A percentile compares a stretch with the other conserved stretches of the same genome.
phyloP scores from a whole-genome alignment of 495 filamentous ascomycete genomes.

The Eremomyces bilateralis region DNA sequence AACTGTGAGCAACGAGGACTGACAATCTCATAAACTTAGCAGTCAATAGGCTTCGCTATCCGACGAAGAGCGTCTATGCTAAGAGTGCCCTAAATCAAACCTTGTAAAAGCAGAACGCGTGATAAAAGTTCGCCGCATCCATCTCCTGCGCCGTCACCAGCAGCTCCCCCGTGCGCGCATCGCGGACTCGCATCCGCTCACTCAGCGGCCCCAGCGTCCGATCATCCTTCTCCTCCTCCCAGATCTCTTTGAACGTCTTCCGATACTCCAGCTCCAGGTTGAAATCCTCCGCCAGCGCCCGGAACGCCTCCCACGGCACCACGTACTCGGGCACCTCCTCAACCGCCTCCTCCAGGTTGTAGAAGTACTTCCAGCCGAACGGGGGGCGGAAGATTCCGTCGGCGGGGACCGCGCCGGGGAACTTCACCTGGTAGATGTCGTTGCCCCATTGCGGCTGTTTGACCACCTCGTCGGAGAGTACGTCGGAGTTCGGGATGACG shows the following conservation, averaged over 20 bases:
- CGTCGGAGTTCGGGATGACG: slow-evolving; percentile 80
- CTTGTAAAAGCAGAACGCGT: slow-evolving; percentile 88
- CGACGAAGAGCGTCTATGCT: no score
- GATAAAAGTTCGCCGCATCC: slow-evolving; percentile 77
- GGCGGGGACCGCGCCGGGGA: slow-evolving; percentile 55
- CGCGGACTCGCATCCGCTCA: slow-evolving; percentile 83
- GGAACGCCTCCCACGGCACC: slow-evolving; percentile 94
- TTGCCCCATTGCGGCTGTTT: slow-evolving; percentile 72
- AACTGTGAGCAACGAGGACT: no score
- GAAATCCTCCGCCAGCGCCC: slow-evolving; percentile 83
- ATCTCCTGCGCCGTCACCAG: slow-evolving; percentile 61
- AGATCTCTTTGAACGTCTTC: slow-evolving; percentile 71
- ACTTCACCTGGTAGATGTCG: slow-evolving; percentile 68
- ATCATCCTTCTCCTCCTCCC: slow-evolving; percentile 74
- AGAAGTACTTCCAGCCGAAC: slow-evolving; percentile 94
- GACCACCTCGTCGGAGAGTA: slow-evolving; percentile 41
- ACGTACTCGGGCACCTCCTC: slow-evolving; percentile 95
- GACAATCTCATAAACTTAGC: no score
- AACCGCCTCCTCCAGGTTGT: slow-evolving; percentile 86
- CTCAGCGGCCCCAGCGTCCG: slow-evolving; percentile 56
- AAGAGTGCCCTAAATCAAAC: no score
- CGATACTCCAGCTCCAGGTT: slow-evolving; percentile 88
- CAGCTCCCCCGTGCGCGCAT: slow-evolving; percentile 40
- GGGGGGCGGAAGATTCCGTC: slow-evolving; percentile 79
- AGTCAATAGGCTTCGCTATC: no score